These are phyloP conservation scores for Dendrobium chrysotoxum DNA, from an alignment of 106 monocot species.

Conservation along the genomic window DNA sequence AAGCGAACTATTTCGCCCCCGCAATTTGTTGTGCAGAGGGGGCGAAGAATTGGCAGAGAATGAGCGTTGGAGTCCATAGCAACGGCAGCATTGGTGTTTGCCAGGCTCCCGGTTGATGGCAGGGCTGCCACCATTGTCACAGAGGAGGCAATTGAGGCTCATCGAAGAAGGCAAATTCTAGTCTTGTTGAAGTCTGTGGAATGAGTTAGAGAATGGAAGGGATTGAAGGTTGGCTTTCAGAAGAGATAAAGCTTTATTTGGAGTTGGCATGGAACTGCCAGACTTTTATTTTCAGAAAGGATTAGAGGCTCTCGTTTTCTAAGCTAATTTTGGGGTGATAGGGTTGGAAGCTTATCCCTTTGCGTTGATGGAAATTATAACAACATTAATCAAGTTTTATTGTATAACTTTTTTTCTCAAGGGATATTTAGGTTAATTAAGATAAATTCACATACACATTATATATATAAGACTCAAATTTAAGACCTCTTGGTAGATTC, in stretches of 20 bases:
- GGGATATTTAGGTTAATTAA: no score
- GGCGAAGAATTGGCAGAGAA: constrained; percentile 17
- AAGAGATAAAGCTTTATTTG: constrained; percentile 6
- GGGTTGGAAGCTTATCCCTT: background rate
- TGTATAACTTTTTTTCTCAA: no score
- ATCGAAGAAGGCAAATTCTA: background rate
- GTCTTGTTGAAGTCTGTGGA: background rate
- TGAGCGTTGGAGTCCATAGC: constrained; percentile 13
- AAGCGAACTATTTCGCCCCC: background rate
- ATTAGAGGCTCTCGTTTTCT: background rate
- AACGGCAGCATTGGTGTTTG: background rate
- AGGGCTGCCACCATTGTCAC: background rate
- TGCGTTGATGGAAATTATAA: no score
- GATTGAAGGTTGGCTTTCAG: background rate
- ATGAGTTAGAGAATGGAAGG: no score
- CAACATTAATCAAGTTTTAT: no score
- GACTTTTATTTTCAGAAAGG: background rate
- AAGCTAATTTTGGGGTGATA: background rate
- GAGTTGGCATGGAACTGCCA: background rate
- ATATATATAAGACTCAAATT: no score
- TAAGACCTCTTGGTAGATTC: no score
- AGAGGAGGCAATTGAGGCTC: constrained; percentile 7
- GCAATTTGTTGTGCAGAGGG: constrained; percentile 6
- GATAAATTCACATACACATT: no score
- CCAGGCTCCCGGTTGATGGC: background rate